A percentile compares a stretch with the other conserved stretches of the same genome.
These are phyloP conservation scores for Hyphopichia fennica DNA, from an alignment of 1,139 yeast genomes.

Conservation along the genomic window DNA sequence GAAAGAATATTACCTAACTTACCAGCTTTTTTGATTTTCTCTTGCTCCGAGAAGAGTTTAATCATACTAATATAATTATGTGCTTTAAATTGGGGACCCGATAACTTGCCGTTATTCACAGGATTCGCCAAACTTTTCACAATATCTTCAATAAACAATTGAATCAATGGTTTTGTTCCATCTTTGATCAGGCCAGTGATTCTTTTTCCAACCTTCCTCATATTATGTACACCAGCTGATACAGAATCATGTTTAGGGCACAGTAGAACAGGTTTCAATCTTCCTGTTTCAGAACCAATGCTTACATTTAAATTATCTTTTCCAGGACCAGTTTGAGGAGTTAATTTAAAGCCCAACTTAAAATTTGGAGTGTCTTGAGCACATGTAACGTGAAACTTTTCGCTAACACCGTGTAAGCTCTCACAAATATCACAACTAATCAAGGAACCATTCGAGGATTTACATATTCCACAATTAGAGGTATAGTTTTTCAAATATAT, in stretches of 20 bases:
- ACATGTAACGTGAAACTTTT: slow-evolving; percentile 62
- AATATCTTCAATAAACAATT: slow-evolving; percentile 43
- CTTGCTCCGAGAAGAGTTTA: slow-evolving; percentile 9
- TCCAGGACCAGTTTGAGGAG: slow-evolving; percentile 16
- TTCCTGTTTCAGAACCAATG: slow-evolving; percentile 36
- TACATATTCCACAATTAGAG: slow-evolving; percentile 29
- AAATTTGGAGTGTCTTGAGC: slow-evolving; percentile 52
- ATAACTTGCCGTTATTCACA: slow-evolving; percentile 11
- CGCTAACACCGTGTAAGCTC: slow-evolving; percentile 4
- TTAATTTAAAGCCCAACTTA: slow-evolving; percentile 47
- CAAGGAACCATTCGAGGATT: slow-evolving; percentile 29
- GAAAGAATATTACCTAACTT: slow-evolving; percentile 9
- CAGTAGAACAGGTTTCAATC: slow-evolving; percentile 38
- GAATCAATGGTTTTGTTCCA: slow-evolving; percentile 36
- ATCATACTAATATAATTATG: slow-evolving; percentile 24
- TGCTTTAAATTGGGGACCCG: slow-evolving; percentile 37
- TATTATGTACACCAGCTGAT: slow-evolving; percentile 8
- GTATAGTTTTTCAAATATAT: slow-evolving; percentile 25
- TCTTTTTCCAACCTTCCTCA: slow-evolving; percentile 37
- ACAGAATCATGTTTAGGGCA: slow-evolving; percentile 39
- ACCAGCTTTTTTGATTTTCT: slow-evolving; percentile 8
- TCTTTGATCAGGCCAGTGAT: slow-evolving; percentile 22
- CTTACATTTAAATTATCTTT: slow-evolving; percentile 20
- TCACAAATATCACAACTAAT: slow-evolving; percentile 31
- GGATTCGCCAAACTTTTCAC: slow-evolving; percentile 17